Evolutionary conservation across 371 early-diverging fungal species (phyloP), one percentile per base, ranked within the genome.

Genomic region (Mucor mucedo): DNA sequence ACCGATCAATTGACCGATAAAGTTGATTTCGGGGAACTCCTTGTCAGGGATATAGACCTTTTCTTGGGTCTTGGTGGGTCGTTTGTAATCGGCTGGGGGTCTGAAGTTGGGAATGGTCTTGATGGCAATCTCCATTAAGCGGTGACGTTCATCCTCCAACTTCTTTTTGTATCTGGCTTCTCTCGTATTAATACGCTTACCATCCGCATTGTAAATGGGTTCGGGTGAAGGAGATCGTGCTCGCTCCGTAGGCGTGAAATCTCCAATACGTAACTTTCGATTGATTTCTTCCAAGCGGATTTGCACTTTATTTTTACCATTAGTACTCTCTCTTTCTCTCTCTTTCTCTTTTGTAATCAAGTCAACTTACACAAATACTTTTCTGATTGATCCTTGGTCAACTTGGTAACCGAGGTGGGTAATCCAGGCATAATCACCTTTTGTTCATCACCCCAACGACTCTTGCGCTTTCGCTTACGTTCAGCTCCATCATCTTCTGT

Each of bases 1-100:
- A 21, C 99, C 97, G 71, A 97, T 95, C 55, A 98, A 77, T 53
- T 95, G 87, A 33, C 99, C 99, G 67, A 97, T 96, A 76, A 98
- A 98, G 78, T 97, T 97, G 63, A 97, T 94, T 39, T 96, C 97
- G 5, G 98, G 99, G 66, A 91, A 93, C 52, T 97, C 96, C 64
- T 89, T 92, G 42, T 89, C 93, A 40, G 99, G 99, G 58, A 98
- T 95, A 69, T 91, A 97, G n/a, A 94, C 87, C 76, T 96, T 96
- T 60, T 96, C 96, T 49, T 87, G 86, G 4, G 89, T 79, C 71
- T 93, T 94, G 40, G 89, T 85, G 7, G 94, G 90, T 47, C 87
- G 79, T 63, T 91, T 91, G 78, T 96, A 97, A 79, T 98, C 98
- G 5, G 89, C 78, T 13, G 97, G 97, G 27, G 98, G 96, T 50